phyloP scores from a whole-genome alignment of 176 grass and related monocot genomes.

The Aegilops umbellulata region DNA sequence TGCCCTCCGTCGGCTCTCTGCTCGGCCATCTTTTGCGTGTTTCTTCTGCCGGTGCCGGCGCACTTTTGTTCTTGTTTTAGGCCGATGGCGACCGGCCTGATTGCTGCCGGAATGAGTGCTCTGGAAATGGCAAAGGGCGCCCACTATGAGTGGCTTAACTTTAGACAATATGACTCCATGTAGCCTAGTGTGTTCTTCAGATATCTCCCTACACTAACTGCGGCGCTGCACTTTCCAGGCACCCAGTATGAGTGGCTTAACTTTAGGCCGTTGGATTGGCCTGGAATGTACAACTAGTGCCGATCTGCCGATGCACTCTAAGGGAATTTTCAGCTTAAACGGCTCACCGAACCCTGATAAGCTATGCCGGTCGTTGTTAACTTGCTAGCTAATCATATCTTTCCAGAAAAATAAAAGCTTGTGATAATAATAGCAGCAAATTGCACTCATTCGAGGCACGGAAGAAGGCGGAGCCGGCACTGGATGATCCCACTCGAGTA shows the following conservation, averaged over 20 bases:
- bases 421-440: background rate
- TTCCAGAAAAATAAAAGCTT: background rate
- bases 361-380: background rate
- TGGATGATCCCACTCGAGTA: background rate
- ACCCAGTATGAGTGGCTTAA: no score
- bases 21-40: constrained; percentile 19
- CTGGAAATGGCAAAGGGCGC: background rate
- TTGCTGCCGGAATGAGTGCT: constrained; percentile 26
- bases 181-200: background rate
- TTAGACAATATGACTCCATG: constrained; percentile 8
- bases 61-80: constrained; percentile 9
- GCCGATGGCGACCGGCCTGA: background rate
- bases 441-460: background rate
- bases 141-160: background rate
- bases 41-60: background rate
- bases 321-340: background rate
- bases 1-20: background rate
- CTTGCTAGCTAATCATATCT: background rate
- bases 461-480: background rate
- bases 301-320: no score
- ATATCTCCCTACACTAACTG: background rate
- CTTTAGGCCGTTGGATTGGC: background rate
- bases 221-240: background rate
- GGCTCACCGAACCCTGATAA: background rate
- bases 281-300: background rate